Base-by-base conservation (phyloP, 1,139 yeast species). In the Scheffersomyces quercinus region DNA sequence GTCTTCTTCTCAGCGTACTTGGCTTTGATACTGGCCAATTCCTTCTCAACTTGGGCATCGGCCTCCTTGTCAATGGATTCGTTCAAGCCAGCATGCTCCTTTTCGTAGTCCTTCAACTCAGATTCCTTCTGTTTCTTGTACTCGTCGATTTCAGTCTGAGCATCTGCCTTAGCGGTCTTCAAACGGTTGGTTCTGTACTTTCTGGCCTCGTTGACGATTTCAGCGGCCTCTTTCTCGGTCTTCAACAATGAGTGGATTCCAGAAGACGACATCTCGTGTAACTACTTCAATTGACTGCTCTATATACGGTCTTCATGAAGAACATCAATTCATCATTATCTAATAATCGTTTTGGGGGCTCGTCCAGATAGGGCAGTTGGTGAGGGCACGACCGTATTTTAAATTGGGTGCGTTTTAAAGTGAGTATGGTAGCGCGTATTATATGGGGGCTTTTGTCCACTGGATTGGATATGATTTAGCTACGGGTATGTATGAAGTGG, bases 181-280 rank as follows among this genome's bases (percentile, higher is more conserved):
- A 93, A 78, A 57, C 95, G 87, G 61, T 81, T 83, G 36, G 95
- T 81, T 68, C 97, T 89, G 75, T 84, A 56, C 56, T 82, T 76
- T 74, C 96, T 87, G 31, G 99, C 97, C 63, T 85, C 86, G 56
- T 90, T 81, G 52, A 93, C 98, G 53, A 91, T 88, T 59, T 85
- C 95, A 55, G 95, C 97, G 16, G 99, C 99, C 60, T 89, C 95
- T 71, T 88, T 89, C 73, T 93, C 99, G 46, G 98, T 96, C 75
- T 85, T 60, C 50, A 60, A 58, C 43, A 60, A 57, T 38, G 64
- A 57, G 52, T 60, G 65, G 51, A 60, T 60, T 31, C 64, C 62
- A 34, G 65, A 58, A n/a, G 65, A 60, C 63, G 35, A 31, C 35
- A 31, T 31, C 10, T 5, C 15, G 26, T 6, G 26, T 20, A 20